These are phyloP conservation scores for Letharia columbiana DNA, from an alignment of 495 filamentous ascomycete genomes.

Conservation along the genomic window DNA sequence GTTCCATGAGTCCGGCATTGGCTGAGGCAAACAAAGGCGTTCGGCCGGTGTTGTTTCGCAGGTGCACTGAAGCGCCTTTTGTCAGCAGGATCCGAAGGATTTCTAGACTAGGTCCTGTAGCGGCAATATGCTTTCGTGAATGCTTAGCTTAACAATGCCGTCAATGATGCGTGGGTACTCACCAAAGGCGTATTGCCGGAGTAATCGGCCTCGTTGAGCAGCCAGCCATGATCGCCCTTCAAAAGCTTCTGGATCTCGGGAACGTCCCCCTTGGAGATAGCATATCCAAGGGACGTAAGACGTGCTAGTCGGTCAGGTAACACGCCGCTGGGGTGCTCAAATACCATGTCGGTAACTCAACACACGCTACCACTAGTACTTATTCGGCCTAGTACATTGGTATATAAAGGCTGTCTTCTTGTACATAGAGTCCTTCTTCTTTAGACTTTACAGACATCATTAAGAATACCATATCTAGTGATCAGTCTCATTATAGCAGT, in stretches of 20 bases:
- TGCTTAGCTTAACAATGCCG: not conserved
- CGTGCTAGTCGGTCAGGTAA: conserved; percentile 39
- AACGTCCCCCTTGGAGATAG: conserved; percentile 65
- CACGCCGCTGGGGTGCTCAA: conserved; percentile 60
- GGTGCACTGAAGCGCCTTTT: conserved; percentile 77
- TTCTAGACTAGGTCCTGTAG: conserved; percentile 47
- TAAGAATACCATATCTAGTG: too few species aligned
- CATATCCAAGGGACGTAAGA: conserved; percentile 70
- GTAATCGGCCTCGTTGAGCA: conserved; percentile 76
- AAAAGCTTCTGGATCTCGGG: conserved; percentile 56
- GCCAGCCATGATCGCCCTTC: conserved; percentile 52
- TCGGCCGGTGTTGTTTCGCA: conserved; percentile 69
- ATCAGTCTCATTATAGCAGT: too few species aligned
- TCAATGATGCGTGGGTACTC: conserved; percentile 25
- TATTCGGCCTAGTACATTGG: too few species aligned
- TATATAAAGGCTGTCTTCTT: too few species aligned
- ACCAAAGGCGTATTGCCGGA: conserved; percentile 81
- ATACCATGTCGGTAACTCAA: too few species aligned
- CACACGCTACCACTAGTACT: too few species aligned
- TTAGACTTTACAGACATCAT: too few species aligned
- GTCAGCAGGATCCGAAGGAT: conserved; percentile 65
- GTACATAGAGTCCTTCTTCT: too few species aligned
- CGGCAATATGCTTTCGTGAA: conserved; percentile 52
- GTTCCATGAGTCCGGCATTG: conserved; percentile 50
- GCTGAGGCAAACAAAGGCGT: conserved; percentile 77